Percentiles rank a stretch among this genome's conserved stretches.
Evolutionary conservation across 1,284 basidiomycete genomes (phyloP).

Genomic region (Pseudozyma pruni): DNA sequence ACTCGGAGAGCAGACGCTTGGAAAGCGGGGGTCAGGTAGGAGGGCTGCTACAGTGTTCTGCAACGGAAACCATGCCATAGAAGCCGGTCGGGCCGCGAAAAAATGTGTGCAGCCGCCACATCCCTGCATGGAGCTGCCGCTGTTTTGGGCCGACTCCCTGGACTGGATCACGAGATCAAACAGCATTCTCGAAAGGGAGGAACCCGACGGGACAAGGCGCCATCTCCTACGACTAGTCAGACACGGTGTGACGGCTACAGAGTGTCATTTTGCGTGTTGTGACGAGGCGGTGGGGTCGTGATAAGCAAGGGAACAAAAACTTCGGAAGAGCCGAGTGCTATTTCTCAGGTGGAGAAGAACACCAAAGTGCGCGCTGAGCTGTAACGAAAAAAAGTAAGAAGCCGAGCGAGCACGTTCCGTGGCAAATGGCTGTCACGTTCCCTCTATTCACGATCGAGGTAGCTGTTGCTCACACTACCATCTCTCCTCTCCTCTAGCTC

Average conservation of each 20-base stretch:
- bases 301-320: too few species aligned
- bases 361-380: neutral
- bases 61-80: too few species aligned
- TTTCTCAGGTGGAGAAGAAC: constrained; percentile 7
- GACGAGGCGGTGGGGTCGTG: too few species aligned
- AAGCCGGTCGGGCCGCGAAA: constrained; percentile 35
- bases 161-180: constrained; percentile 5
- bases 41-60: too few species aligned
- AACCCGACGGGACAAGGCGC: too few species aligned
- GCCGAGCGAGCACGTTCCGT: constrained; percentile 40
- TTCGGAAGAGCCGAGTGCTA: constrained; percentile 10
- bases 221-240: too few species aligned
- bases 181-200: neutral
- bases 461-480: neutral
- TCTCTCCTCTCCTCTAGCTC: neutral
- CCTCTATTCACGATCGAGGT: constrained; percentile 3
- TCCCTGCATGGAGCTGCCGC: constrained; percentile 1
- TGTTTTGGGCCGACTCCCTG: neutral
- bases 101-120: constrained; percentile 13
- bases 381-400: neutral
- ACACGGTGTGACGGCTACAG: too few species aligned
- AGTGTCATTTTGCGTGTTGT: too few species aligned
- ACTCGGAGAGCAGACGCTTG: neutral
- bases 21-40: neutral
- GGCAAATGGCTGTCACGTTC: constrained; percentile 32